phyloP scores from a whole-genome alignment of 2,329 filamentous ascomycete genomes.

The Colletotrichum sp. region DNA sequence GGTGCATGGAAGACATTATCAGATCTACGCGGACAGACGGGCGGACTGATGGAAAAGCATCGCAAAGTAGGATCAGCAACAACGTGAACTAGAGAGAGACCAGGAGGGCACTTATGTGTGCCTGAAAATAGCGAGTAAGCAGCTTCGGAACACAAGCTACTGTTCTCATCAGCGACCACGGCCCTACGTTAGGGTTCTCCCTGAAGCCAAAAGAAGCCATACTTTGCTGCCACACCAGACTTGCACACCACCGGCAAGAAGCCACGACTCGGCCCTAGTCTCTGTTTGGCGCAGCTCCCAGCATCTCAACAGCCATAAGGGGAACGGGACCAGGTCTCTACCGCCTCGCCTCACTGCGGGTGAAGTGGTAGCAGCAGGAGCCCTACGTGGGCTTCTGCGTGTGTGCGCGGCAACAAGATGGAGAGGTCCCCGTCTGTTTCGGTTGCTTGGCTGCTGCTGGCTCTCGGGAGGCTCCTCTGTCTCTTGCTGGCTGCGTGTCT shows the following conservation, averaged over 20 bases:
- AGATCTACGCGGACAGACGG: neutral
- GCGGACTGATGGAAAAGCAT: neutral
- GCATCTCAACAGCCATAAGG: neutral
- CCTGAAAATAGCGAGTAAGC: neutral
- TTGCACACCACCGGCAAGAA: conserved; percentile 1
- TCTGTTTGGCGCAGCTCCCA: neutral
- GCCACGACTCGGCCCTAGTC: conserved; percentile 12
- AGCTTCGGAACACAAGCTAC: neutral
- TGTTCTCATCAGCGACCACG: neutral
- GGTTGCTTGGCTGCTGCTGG: neutral
- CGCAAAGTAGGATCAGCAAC: neutral
- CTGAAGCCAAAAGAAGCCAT: neutral
- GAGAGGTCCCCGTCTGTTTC: neutral
- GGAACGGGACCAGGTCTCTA: neutral
- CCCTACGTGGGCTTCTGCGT: neutral
- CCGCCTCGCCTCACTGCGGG: neutral
- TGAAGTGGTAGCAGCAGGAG: neutral
- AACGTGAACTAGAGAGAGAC: neutral
- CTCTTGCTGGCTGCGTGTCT: neutral
- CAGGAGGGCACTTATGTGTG: neutral
- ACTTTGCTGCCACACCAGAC: conserved; percentile 2
- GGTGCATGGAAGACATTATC: neutral
- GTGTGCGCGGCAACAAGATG: neutral
- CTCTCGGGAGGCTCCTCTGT: neutral
- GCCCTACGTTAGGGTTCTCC: neutral